Evolutionary conservation across 352 stramenopile species (phyloP), one percentile per base, ranked within the genome.

Genomic region (Pythium myriotylum): DNA sequence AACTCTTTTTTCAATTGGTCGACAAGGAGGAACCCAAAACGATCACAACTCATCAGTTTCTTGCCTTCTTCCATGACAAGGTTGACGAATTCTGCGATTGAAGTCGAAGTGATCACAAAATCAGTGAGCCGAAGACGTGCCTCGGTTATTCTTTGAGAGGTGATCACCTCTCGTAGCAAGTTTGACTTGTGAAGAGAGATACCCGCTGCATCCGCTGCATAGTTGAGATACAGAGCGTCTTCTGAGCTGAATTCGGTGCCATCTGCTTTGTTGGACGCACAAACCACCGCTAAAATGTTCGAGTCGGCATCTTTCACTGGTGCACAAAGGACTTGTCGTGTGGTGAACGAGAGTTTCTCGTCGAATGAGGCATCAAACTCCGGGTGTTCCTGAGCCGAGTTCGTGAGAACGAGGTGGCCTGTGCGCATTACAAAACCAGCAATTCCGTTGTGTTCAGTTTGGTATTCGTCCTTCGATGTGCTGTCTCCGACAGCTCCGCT

Each of bases 1-100:
- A 89, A 63, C 55, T 89, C 77, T 35, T 89, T 86, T 49, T 89
- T 89, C 37, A 89, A 54, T 24, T 84, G 74, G 22, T 89, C 77
- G 9, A 89, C 77, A 0, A 89, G 60, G 27, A 89, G 61, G 27
- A 89, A 84, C 0, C 79, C 77, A 37, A 89, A 89, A 19, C 79
- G 74, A 43, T 89, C 76, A 43, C 79, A 86, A 35, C 68, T 69
- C 62, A 86, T 73, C 20, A 89, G 67, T 24, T 81, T 81, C 57
- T 70, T 78, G 6, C 79, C 79, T 54, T 89, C 74, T 6, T 68
- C 65, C 56, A 83, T 81, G 19, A 89, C 77, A 14, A 89, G 59
- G 33, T 72, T 55, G n/a, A 83, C 78, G 42, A 89, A 85, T 27
- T 74, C 68, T 13, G 74, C 68, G 24, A 88, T 74, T 3, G 74